Percentiles rank a stretch among this genome's conserved stretches.
These are phyloP conservation scores for Dentipellis fragilis DNA, from an alignment of 768 basidiomycete species.

Conservation along the genomic window DNA sequence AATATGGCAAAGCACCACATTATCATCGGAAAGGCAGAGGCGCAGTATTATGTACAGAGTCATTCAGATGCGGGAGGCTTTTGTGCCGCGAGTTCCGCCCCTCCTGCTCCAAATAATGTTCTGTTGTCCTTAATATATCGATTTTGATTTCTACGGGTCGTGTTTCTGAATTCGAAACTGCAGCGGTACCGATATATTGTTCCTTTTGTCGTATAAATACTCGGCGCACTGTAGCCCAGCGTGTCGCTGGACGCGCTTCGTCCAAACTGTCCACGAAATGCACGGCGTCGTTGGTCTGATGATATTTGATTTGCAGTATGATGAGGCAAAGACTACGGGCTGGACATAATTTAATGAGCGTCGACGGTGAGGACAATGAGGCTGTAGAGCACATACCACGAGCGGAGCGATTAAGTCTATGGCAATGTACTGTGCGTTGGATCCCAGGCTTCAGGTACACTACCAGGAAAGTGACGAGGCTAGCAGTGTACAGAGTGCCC, in stretches of 20 bases:
- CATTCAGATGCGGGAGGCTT: no score
- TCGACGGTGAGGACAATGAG: not conserved
- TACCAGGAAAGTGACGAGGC: not conserved
- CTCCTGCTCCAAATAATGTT: not conserved
- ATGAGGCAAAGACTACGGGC: not conserved
- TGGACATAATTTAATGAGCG: not conserved
- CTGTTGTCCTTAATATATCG: not conserved
- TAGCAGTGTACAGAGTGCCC: not conserved
- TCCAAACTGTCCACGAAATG: not conserved
- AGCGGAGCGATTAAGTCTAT: not conserved
- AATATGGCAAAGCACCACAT: no score
- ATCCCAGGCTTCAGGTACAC: not conserved
- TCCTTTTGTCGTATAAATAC: not conserved
- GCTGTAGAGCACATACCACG: not conserved
- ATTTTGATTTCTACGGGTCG: not conserved
- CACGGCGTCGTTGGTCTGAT: not conserved
- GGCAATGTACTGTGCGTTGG: not conserved
- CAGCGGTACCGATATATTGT: not conserved
- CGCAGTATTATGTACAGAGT: no score
- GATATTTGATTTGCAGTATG: not conserved
- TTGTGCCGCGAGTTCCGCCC: not conserved
- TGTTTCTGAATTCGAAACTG: not conserved
- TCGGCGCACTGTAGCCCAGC: not conserved
- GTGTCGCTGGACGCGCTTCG: not conserved
- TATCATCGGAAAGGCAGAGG: no score